These are phyloP conservation scores for Dissophora ornata DNA, from an alignment of 192 early-diverging fungal species.

Conservation along the genomic window DNA sequence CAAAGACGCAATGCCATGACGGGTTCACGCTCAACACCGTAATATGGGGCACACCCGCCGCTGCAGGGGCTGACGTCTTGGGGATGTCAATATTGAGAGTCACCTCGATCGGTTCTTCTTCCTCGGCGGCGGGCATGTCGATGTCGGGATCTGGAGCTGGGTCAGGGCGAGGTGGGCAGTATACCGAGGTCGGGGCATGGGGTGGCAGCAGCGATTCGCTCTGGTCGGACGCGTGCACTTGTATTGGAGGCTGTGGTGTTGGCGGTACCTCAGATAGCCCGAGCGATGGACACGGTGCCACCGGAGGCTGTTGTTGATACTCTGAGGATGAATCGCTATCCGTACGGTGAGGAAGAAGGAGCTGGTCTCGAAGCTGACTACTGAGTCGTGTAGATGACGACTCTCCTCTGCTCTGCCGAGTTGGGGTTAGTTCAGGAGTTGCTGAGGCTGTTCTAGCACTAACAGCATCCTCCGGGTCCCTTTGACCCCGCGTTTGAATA, in stretches of 20 bases:
- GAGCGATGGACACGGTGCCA: too few species aligned
- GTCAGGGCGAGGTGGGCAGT: background rate
- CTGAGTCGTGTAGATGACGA: too few species aligned
- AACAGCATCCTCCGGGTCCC: too few species aligned
- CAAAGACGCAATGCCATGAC: constrained; percentile 48
- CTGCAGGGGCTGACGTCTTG: constrained; percentile 13
- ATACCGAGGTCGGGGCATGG: constrained; percentile 13
- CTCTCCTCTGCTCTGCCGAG: too few species aligned
- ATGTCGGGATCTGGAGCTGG: background rate
- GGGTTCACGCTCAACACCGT: constrained; percentile 43
- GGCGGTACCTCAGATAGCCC: background rate
- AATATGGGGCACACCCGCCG: constrained; percentile 7
- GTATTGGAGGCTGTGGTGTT: background rate
- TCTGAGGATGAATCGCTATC: too few species aligned
- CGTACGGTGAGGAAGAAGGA: too few species aligned
- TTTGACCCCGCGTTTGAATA: too few species aligned
- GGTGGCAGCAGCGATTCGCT: constrained; percentile 8
- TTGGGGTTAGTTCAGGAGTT: too few species aligned
- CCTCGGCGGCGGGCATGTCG: background rate
- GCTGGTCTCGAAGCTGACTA: too few species aligned
- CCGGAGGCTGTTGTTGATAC: too few species aligned
- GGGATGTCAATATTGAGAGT: constrained; percentile 45
- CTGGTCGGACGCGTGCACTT: too few species aligned
- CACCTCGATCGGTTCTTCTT: constrained; percentile 29
- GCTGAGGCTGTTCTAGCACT: too few species aligned